phyloP scores from a whole-genome alignment of 495 filamentous ascomycete species.

The Penicillium cinerascens region DNA sequence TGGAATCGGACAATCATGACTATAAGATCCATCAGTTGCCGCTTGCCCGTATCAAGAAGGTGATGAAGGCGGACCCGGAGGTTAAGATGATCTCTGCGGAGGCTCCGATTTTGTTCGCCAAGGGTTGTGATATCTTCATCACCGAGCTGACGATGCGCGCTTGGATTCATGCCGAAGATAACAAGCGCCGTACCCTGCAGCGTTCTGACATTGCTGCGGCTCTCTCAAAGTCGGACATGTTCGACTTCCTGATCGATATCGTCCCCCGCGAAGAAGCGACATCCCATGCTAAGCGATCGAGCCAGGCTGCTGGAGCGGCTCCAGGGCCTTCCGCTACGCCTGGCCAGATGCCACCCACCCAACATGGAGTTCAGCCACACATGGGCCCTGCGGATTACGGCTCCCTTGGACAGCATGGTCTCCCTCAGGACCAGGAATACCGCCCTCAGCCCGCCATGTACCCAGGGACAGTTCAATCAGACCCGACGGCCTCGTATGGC shows the following conservation, averaged over 20 bases:
- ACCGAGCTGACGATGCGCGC: constrained; percentile 98
- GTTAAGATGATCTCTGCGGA: constrained; percentile 99
- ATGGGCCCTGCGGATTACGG: constrained; percentile 67
- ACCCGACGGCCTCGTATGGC: constrained; percentile 65
- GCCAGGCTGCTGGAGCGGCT: constrained; percentile 53
- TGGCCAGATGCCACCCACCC: constrained; percentile 59
- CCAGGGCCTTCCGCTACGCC: constrained; percentile 42
- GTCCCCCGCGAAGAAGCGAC: constrained; percentile 92
- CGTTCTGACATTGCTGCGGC: constrained; percentile 94
- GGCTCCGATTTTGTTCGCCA: constrained; percentile 95
- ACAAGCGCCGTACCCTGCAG: constrained; percentile 93
- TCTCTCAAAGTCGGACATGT: constrained; percentile 97
- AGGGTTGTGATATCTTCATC: constrained; percentile 99
- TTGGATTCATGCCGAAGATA: constrained; percentile 99
- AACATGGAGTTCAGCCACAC: constrained; percentile 56
- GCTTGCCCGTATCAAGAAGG: constrained; percentile 96
- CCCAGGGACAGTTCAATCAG: constrained; percentile 66
- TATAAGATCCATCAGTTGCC: constrained; percentile 97
- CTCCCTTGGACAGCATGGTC: constrained; percentile 56
- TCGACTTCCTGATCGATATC: constrained; percentile 99
- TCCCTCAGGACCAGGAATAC: constrained; percentile 72
- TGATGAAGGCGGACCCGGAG: constrained; percentile 99
- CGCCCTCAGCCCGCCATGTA: constrained; percentile 76
- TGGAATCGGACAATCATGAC: constrained; percentile 93
- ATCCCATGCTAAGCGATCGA: constrained; percentile 73